A percentile compares a stretch with the other conserved stretches of the same genome.
These are phyloP conservation scores for Tuber microsphaerosporum DNA, from an alignment of 495 filamentous ascomycete species.

Conservation along the genomic window DNA sequence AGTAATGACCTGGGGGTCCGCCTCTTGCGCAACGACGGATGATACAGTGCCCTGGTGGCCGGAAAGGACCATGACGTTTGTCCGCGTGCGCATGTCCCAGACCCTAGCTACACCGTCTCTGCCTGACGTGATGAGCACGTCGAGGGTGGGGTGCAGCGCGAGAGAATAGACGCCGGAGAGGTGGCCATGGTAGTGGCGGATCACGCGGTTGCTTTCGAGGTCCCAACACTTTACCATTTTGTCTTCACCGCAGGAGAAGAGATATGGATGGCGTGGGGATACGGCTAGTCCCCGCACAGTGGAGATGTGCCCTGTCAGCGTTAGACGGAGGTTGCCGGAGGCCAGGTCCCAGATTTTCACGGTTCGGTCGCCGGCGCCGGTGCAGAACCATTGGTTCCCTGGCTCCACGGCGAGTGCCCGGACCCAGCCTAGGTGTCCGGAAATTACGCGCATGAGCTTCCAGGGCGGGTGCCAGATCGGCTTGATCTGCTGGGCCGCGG, in stretches of 20 bases:
- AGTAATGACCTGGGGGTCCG: constrained; percentile 90
- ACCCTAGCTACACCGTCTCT: constrained; percentile 89
- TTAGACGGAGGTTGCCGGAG: constrained; percentile 70
- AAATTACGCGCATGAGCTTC: constrained; percentile 98
- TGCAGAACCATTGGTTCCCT: constrained; percentile 95
- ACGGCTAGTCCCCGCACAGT: constrained; percentile 91
- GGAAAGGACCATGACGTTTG: constrained; percentile 85
- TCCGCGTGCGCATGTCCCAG: constrained; percentile 97
- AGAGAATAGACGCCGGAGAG: constrained; percentile 93
- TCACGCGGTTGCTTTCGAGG: constrained; percentile 96
- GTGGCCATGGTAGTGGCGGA: constrained; percentile 96
- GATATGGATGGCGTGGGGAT: constrained; percentile 87
- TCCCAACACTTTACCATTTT: constrained; percentile 99
- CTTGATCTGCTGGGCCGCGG: constrained; percentile 57
- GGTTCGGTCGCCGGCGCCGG: constrained; percentile 88
- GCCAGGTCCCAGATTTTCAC: constrained; percentile 99
- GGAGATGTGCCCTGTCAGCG: constrained; percentile 93
- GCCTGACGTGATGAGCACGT: constrained; percentile 85
- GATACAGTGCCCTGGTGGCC: constrained; percentile 88
- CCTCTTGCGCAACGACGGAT: constrained; percentile 85
- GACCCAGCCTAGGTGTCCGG: constrained; percentile 95
- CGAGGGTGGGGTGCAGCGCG: constrained; percentile 82
- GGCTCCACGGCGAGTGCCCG: constrained; percentile 84
- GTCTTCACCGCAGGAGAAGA: constrained; percentile 96
- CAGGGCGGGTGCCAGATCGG: constrained; percentile 96